These are phyloP conservation scores for Sarcocystis neurona DNA, from an alignment of 169 alveolate genomes.

Conservation along the genomic window DNA sequence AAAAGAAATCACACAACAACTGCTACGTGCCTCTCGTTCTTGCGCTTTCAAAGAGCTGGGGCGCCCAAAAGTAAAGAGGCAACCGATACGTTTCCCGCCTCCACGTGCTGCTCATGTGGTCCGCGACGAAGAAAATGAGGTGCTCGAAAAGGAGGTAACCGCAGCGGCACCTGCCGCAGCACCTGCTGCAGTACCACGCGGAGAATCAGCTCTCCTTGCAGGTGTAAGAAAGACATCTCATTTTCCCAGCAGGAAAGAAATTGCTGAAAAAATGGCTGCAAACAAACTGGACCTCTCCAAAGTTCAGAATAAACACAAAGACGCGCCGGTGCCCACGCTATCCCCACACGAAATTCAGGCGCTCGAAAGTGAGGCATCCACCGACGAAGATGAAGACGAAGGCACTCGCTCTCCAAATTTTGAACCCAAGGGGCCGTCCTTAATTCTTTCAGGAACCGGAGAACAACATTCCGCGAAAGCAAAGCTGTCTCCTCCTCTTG, in stretches of 20 bases:
- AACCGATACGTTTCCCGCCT: background rate
- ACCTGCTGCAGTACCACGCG: background rate
- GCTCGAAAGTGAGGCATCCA: background rate
- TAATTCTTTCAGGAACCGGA: no score
- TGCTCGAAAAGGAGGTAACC: background rate
- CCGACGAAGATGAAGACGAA: background rate
- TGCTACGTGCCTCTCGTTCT: no score
- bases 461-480: background rate
- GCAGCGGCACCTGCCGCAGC: background rate
- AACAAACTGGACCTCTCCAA: slow-evolving; percentile 37
- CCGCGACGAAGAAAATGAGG: background rate
- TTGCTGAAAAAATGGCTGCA: background rate
- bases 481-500: background rate
- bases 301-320: slow-evolving; percentile 22
- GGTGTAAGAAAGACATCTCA: no score
- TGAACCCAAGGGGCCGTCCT: background rate
- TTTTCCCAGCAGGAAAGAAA: slow-evolving; percentile 12
- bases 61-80: no score
- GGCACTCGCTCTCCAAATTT: background rate
- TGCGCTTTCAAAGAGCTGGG: no score
- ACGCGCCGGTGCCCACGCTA: slow-evolving; percentile 38
- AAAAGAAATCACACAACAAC: no score
- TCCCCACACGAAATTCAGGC: slow-evolving; percentile 34
- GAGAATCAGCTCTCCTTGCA: no score
- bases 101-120: background rate